Percentiles rank a stretch among this genome's conserved stretches.
Evolutionary conservation across 306 rosid species (phyloP).

Genomic region (Quercus engelmannii): DNA sequence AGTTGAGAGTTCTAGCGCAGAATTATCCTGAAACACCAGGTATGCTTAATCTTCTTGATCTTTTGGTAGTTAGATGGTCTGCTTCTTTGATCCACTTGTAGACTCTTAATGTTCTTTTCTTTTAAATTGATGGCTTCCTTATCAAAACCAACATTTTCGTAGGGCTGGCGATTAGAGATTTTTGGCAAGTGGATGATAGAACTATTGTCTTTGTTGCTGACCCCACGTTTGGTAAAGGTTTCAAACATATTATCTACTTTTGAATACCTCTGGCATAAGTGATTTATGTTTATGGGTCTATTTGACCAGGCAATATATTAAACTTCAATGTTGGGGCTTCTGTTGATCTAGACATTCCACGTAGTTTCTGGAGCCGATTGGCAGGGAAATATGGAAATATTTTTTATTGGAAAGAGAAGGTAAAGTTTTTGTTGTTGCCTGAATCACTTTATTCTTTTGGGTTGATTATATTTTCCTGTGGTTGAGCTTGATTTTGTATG

Average conservation of each 20-base stretch:
- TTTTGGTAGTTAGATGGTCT: constrained; percentile 7
- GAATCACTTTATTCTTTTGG: neutral
- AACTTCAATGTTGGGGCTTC: constrained; percentile 91
- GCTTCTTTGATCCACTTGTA: neutral
- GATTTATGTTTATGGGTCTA: constrained; percentile 5
- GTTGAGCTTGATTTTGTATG: neutral
- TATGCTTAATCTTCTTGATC: constrained; percentile 12
- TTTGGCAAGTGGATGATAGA: constrained; percentile 97
- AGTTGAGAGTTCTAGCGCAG: constrained; percentile 90
- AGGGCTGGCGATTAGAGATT: constrained; percentile 93
- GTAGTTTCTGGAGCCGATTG: constrained; percentile 95
- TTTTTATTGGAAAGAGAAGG: constrained; percentile 98
- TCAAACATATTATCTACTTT: neutral
- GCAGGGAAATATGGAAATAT: constrained; percentile 94
- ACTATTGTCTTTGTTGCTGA: constrained; percentile 97
- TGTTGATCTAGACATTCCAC: constrained; percentile 83
- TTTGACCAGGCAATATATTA: constrained; percentile 75
- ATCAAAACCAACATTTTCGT: constrained; percentile 8
- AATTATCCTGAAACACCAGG: constrained; percentile 96
- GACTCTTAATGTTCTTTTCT: neutral
- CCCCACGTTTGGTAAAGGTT: constrained; percentile 84
- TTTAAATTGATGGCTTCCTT: neutral
- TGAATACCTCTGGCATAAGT: constrained; percentile 3
- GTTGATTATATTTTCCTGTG: neutral
- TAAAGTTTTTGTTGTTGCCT: neutral